Percentiles rank a stretch among this genome's conserved stretches.
Evolutionary conservation across 768 basidiomycete species (phyloP).

Genomic region (Solioccasus polychromus): DNA sequence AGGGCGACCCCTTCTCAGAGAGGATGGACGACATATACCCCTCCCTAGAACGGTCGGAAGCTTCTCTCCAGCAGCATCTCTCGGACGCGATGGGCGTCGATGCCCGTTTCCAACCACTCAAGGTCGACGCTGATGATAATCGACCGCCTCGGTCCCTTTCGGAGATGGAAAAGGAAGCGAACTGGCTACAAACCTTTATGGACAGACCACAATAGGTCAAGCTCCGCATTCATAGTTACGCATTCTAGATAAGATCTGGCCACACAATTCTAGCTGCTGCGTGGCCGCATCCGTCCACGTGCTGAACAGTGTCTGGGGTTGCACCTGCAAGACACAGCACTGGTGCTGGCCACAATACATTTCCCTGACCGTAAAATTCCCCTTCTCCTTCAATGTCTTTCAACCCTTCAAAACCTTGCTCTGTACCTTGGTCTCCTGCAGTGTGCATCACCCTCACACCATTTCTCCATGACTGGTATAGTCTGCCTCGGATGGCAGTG

Average conservation of each 20-base stretch:
- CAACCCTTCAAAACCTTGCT: conserved; percentile 35
- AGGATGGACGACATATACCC: conserved; percentile 78
- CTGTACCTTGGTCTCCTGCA: conserved; percentile 21
- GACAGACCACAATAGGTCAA: conserved; percentile 4
- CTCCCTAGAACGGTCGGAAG: conserved; percentile 66
- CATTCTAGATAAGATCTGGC: conserved; percentile 32
- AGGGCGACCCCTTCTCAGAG: conserved; percentile 62
- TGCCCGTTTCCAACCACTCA: conserved; percentile 38
- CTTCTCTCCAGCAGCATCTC: conserved; percentile 42
- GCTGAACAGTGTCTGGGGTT: conserved; percentile 19
- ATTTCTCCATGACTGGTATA: conserved; percentile 46
- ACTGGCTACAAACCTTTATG: conserved; percentile 63
- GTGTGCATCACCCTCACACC: conserved; percentile 45
- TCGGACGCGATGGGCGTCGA: conserved; percentile 9
- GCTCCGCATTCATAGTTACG: conserved; percentile 1
- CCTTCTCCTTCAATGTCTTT: conserved; percentile 29
- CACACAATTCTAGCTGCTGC: conserved; percentile 31
- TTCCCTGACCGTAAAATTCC: conserved; percentile 23
- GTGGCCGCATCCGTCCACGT: conserved; percentile 40
- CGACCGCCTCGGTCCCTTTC: conserved; percentile 56
- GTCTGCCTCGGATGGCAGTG: conserved; percentile 43
- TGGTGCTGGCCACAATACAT: conserved; percentile 24
- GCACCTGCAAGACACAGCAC: conserved; percentile 41
- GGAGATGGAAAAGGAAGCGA: conserved; percentile 82
- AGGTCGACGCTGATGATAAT: conserved; percentile 69